These are phyloP conservation scores for Ogataea corticis DNA, from an alignment of 805 yeast genomes.

Conservation along the genomic window DNA sequence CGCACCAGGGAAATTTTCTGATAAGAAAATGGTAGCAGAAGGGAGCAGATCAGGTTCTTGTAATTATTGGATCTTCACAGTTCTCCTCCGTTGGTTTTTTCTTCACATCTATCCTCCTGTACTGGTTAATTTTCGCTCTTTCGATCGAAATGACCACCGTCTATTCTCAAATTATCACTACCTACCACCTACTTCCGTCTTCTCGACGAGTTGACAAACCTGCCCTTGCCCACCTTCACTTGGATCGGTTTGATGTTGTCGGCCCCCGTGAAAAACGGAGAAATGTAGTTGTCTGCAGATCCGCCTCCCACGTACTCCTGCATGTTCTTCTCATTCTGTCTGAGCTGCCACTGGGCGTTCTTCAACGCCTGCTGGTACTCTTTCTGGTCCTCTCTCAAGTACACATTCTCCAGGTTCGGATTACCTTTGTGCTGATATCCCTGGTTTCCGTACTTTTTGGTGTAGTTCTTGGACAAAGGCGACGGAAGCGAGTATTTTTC, in stretches of 20 bases:
- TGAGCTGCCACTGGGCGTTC: conserved; percentile 82
- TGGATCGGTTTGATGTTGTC: conserved; percentile 53
- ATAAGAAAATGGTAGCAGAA: neutral
- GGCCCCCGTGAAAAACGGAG: conserved; percentile 80
- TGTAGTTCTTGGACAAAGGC: conserved; percentile 81
- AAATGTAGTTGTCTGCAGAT: conserved; percentile 78
- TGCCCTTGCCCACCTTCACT: conserved; percentile 82
- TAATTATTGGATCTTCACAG: no score
- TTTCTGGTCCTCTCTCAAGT: conserved; percentile 89
- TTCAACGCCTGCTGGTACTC: conserved; percentile 88
- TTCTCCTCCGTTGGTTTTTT: no score
- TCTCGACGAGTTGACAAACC: conserved; percentile 58
- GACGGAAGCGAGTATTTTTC: conserved; percentile 77
- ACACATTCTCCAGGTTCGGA: conserved; percentile 51
- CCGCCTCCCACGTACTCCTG: conserved; percentile 96
- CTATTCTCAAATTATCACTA: no score
- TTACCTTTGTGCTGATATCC: conserved; percentile 72
- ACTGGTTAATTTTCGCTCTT: no score
- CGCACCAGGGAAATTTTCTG: conserved; percentile 1
- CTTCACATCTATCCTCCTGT: no score
- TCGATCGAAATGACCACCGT: no score
- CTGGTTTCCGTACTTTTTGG: conserved; percentile 71
- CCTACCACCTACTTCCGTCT: conserved; percentile 8
- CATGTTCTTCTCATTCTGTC: conserved; percentile 81
- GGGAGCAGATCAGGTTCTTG: no score